Evolutionary conservation across 202 grass and related monocot genomes (phyloP).

Genomic region (Bolboschoenoplectus hybrid): DNA sequence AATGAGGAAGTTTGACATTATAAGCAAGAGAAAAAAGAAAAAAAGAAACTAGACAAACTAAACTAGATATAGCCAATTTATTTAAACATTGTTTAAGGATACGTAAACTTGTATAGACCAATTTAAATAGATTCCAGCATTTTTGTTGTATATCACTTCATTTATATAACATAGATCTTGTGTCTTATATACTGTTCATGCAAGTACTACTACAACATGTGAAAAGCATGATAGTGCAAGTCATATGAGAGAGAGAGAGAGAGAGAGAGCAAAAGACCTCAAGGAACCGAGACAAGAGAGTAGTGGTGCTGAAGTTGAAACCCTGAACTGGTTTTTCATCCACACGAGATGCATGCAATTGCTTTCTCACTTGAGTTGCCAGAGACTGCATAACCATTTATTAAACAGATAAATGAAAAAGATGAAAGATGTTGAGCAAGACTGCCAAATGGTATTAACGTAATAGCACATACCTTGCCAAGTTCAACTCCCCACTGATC

Average conservation of each 20-base stretch:
- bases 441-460: slow-evolving; percentile 12
- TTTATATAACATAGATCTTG: neutral
- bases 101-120: slow-evolving; percentile 10
- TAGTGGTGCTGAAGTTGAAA: slow-evolving; percentile 80
- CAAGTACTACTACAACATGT: neutral
- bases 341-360: slow-evolving; percentile 72
- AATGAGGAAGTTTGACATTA: neutral
- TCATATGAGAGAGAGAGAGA: slow-evolving; percentile 4
- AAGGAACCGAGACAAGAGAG: slow-evolving; percentile 75
- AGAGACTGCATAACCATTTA: slow-evolving; percentile 56
- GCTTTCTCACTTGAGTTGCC: slow-evolving; percentile 90
- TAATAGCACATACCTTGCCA: slow-evolving; percentile 76
- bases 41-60: neutral
- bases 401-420: slow-evolving; percentile 14
- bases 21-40: neutral
- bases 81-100: neutral
- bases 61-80: neutral
- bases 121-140: neutral
- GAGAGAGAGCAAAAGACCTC: slow-evolving; percentile 46
- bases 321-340: slow-evolving; percentile 63
- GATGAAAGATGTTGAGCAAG: neutral
- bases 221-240: neutral
- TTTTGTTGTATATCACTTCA: neutral
- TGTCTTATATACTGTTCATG: neutral
- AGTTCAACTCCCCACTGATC: slow-evolving; percentile 99